These are phyloP conservation scores for Ephemerocybe angulata DNA, from an alignment of 768 basidiomycete species.

Conservation along the genomic window DNA sequence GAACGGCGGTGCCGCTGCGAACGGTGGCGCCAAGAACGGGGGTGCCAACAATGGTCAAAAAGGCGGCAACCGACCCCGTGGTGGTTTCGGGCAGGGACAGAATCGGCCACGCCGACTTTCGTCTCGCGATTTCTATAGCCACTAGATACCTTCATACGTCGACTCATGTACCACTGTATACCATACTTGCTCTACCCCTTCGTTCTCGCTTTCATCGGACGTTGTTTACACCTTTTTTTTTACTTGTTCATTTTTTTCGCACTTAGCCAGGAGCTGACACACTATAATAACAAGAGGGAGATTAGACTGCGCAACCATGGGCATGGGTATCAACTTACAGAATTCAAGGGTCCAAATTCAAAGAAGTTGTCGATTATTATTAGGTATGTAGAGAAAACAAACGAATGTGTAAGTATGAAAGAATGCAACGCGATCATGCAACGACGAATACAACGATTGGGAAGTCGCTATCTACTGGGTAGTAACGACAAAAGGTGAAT, in stretches of 20 bases:
- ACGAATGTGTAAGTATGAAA: background rate
- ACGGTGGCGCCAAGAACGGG: background rate
- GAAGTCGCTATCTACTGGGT: background rate
- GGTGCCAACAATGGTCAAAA: background rate
- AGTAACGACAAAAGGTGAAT: background rate
- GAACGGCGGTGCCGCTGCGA: background rate
- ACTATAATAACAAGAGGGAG: constrained; percentile 11
- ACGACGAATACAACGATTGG: too few relatives aligned
- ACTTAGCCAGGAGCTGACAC: constrained; percentile 9
- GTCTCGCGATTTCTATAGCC: too few relatives aligned
- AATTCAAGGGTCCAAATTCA: too few relatives aligned
- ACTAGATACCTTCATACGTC: background rate
- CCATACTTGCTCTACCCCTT: background rate
- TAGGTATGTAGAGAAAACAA: background rate
- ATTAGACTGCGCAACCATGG: background rate
- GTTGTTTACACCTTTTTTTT: background rate
- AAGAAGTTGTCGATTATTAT: too few relatives aligned
- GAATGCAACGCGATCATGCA: too few relatives aligned
- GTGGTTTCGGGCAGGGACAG: background rate
- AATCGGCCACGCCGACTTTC: background rate
- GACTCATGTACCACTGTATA: background rate
- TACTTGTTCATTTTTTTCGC: background rate
- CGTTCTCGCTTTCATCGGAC: background rate
- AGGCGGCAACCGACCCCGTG: background rate
- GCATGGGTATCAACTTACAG: background rate